Conservation (phyloP, 2,329 filamentous ascomycete species). For the Septoria petroselini region DNA sequence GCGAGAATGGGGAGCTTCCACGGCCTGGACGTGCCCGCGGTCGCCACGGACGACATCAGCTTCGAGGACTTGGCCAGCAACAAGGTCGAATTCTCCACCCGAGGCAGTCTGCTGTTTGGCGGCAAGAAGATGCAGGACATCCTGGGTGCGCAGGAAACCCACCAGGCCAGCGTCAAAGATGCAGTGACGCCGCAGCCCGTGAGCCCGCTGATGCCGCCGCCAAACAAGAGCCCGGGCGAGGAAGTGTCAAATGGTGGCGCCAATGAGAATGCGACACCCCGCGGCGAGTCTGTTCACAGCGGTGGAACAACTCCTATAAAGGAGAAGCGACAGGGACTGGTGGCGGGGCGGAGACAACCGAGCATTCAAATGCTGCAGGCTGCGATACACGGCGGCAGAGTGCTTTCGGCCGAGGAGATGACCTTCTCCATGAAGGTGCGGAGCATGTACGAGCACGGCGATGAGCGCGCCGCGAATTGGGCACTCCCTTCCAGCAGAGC, state of each 20-base stretch:
- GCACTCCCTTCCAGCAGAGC: constrained; percentile 17
- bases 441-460: constrained; percentile 61
- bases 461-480: constrained; percentile 54
- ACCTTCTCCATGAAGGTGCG: constrained; percentile 61
- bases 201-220: background rate
- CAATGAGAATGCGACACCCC: background rate
- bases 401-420: constrained; percentile 63
- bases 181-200: constrained; percentile 3
- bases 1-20: constrained; percentile 41
- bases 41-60: constrained; percentile 49
- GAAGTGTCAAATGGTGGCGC: background rate
- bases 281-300: background rate
- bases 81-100: constrained; percentile 57
- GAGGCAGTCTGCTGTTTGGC: constrained; percentile 58
- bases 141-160: constrained; percentile 29
- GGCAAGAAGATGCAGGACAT: constrained; percentile 48
- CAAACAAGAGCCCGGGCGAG: background rate
- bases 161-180: constrained; percentile 11
- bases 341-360: constrained; percentile 35
- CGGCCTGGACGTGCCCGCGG: constrained; percentile 54
- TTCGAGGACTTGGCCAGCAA: constrained; percentile 52
- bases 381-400: constrained; percentile 41
- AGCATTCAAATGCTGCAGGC: constrained; percentile 40
- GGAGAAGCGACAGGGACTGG: constrained; percentile 7
- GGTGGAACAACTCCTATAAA: constrained; percentile 1